Conservation (phyloP, 116 monocot species). For the Zostera marina region DNA sequence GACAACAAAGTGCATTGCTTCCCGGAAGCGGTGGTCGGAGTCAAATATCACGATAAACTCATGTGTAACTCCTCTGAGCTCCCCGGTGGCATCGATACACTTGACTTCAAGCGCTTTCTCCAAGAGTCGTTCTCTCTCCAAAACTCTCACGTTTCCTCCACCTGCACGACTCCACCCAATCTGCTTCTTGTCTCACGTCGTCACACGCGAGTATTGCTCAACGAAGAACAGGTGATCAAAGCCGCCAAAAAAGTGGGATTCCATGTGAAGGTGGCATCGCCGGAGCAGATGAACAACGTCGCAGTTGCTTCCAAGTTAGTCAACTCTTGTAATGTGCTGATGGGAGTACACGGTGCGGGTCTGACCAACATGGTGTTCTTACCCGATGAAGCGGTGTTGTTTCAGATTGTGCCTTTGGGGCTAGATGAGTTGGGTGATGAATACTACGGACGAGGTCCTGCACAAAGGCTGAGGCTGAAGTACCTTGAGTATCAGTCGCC, state of each 20-base stretch:
- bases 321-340: constrained; percentile 45
- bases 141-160: too few relatives aligned
- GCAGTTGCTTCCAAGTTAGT: constrained; percentile 16
- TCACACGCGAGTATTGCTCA: constrained; percentile 26
- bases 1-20: constrained; percentile 30
- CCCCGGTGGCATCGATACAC: constrained; percentile 17
- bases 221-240: constrained; percentile 17
- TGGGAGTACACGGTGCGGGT: constrained; percentile 71
- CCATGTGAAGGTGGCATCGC: constrained; percentile 21
- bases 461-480: constrained; percentile 20
- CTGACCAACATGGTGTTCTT: constrained; percentile 47
- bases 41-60: constrained; percentile 39
- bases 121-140: constrained; percentile 12
- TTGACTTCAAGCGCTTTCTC: constrained; percentile 30
- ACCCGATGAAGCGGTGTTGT: constrained; percentile 20
- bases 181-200: constrained; percentile 31
- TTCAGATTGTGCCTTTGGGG: constrained; percentile 56
- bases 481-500: constrained; percentile 40
- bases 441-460: constrained; percentile 28
- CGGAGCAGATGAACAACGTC: constrained; percentile 8
- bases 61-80: constrained; percentile 25
- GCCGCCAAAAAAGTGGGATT: constrained; percentile 25
- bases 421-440: constrained; percentile 21
- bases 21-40: constrained; percentile 32
- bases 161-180: constrained; percentile 5